Base-by-base conservation (phyloP, 2,329 filamentous ascomycete genomes). In the Colletotrichum australisinense region DNA sequence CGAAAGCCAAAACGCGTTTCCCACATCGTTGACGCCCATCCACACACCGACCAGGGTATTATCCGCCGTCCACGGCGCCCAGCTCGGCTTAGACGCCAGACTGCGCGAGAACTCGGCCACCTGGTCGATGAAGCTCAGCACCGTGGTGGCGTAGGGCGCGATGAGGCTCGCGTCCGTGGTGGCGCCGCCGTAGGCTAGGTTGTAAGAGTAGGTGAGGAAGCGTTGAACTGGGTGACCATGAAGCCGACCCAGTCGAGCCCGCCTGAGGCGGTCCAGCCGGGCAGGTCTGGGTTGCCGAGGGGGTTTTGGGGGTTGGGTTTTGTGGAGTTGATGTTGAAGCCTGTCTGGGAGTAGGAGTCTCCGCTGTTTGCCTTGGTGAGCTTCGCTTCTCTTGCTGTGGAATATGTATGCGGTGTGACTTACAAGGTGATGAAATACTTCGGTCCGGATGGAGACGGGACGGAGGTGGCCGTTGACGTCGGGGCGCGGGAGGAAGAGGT, bases 321-420 rank as follows among this genome's bases (percentile, higher is more conserved):
- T 1, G 83, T 80, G 24, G 81, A 81, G 46, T 80, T 82, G 59
- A 86, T 78, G 75, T 89, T 81, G 82, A 92, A 93, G 55, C 87
- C 87, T 2, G 88, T 91, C 74, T 87, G 86, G 1, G 88, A 88
- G 80, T 91, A 92, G 3, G 88, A 91, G 77, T 92, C 88, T 55
- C 90, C 89, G 75, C 87, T 88, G 64, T 19, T 12, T 3, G 19
- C 22, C n/a, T 53, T n/a, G 8, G 11, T 57, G 6, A 8, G 28
- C 12, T 1, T 3, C 22, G 16, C 55, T 53, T 1, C 67, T 26
- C 12, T 38, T 38, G 14, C 35, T 16, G 12, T 6, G 14, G 5
- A 38, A 16, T 16, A 38, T 5, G 35, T 16, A 38, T 38, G 12
- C 35, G 30, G 24, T 30, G 19, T 7, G 30, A 38, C 79, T 75